Base-by-base conservation (phyloP, 1,284 basidiomycete genomes). In the Puccinia horiana region DNA sequence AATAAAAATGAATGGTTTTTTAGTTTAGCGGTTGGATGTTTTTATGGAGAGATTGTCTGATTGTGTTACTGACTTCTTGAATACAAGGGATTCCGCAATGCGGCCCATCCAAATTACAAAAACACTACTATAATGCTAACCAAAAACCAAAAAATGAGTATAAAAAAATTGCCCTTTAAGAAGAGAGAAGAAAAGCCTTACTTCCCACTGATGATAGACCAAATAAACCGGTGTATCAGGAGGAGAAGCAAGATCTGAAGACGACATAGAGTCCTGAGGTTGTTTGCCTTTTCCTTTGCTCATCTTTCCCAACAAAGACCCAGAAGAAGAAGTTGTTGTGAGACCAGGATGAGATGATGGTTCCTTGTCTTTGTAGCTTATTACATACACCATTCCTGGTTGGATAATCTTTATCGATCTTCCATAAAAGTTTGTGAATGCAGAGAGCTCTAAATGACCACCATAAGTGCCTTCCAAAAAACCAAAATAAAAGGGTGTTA, bases 341-440 rank as follows among this genome's bases (percentile, higher is more conserved):
- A n/a, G n/a, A n/a, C n/a, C n/a, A n/a, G n/a, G 56, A 73, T 8
- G 42, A 69, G 0, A 72, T 72, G 47, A 2, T 29, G 84, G 84
- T 23, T 81, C 82, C 73, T 85, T 84, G 56, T 85, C 84, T 54
- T 85, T 84, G 42, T 82, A 82, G 40, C 85, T 83, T 67, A 87
- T 83, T 72, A 87, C 85, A 83, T 88, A 88, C 52, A 88, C 87
- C 44, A 88, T 84, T 14, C 93, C 94, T 0, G 95, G 94, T 85
- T 96, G 94, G 77, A 96, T 91, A 83, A 96, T 94, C 88, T 95
- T 96, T 87, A 96, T 92, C 85, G 93, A 91, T 63, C 92, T 90
- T 74, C 89, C 89, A 80, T 90, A 90, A 88, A 94, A 90, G 84
- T 95, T 93, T 1, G 95, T 92, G 86, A 95, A 96, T 0, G 94